Percentiles rank a stretch among this genome's conserved stretches.
Evolutionary conservation across 306 rosid genomes (phyloP).

Genomic region (Potentilla sterilis): DNA sequence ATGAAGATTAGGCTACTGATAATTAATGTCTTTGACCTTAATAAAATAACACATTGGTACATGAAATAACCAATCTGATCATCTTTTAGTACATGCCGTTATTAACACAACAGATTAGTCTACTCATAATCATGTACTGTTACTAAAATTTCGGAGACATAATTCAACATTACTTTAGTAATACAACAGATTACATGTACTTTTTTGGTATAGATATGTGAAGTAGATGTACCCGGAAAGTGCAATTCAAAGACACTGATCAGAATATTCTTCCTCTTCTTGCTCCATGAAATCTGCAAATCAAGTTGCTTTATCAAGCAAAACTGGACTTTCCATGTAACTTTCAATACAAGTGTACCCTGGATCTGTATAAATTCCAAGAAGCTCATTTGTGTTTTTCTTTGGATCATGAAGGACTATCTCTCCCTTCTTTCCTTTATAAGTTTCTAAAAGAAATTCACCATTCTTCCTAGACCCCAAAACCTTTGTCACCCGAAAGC

Average conservation of each 20-base stretch:
- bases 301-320: not conserved
- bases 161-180: not conserved
- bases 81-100: no score
- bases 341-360: not conserved
- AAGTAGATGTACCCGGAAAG: not conserved
- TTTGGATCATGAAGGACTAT: constrained; percentile 12
- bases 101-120: no score
- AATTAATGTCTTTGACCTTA: no score
- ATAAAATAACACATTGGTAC: no score
- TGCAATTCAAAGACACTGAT: not conserved
- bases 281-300: not conserved
- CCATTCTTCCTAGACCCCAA: constrained; percentile 7
- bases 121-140: no score
- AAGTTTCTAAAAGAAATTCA: not conserved
- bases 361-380: constrained; percentile 3
- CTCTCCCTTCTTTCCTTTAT: constrained; percentile 3
- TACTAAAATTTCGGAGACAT: no score
- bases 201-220: not conserved
- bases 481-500: not conserved
- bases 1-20: no score
- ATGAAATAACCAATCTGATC: no score
- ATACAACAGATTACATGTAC: not conserved
- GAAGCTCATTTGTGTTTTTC: not conserved
- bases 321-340: constrained; percentile 11
- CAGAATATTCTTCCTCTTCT: not conserved